Percentiles rank a stretch among this genome's conserved stretches.
These are phyloP conservation scores for Psilocybe azurescens DNA, from an alignment of 768 basidiomycete genomes.

Conservation along the genomic window DNA sequence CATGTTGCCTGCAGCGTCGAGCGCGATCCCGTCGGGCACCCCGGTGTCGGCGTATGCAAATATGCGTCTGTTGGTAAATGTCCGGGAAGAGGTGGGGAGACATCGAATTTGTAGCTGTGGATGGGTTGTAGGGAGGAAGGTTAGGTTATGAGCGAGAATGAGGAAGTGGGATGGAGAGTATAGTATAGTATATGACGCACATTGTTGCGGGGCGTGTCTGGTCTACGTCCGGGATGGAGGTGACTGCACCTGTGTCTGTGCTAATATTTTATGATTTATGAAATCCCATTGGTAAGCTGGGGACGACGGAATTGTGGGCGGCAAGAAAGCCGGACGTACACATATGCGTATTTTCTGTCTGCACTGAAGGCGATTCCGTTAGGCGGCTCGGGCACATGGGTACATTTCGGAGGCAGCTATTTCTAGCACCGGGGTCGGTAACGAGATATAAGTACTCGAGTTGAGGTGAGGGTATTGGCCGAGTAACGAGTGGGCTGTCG, in stretches of 20 bases:
- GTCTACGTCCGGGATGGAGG: constrained; percentile 45
- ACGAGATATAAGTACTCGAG: too few species aligned
- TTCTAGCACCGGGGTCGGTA: too few species aligned
- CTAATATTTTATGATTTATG: constrained; percentile 36
- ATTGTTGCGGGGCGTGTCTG: constrained; percentile 70
- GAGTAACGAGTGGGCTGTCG: too few species aligned
- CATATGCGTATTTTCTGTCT: constrained; percentile 67
- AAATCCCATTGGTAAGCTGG: too few species aligned
- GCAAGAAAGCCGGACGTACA: constrained; percentile 41
- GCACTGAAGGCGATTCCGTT: constrained; percentile 78
- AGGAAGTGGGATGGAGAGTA: too few species aligned
- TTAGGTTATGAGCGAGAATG: background rate
- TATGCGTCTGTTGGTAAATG: constrained; percentile 60
- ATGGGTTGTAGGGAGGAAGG: background rate
- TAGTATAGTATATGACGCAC: constrained; percentile 47
- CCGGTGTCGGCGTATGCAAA: constrained; percentile 72
- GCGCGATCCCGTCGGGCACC: constrained; percentile 68
- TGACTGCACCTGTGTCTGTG: constrained; percentile 53
- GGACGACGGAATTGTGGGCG: background rate
- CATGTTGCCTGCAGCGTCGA: constrained; percentile 61
- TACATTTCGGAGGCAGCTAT: too few species aligned
- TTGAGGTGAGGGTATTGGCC: too few species aligned
- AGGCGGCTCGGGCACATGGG: too few species aligned
- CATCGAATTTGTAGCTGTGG: constrained; percentile 69
- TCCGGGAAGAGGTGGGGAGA: constrained; percentile 56